Evolutionary conservation across 2,329 filamentous ascomycete genomes (phyloP), one percentile per base, ranked within the genome.

Genomic region (Epichloe hybrida): DNA sequence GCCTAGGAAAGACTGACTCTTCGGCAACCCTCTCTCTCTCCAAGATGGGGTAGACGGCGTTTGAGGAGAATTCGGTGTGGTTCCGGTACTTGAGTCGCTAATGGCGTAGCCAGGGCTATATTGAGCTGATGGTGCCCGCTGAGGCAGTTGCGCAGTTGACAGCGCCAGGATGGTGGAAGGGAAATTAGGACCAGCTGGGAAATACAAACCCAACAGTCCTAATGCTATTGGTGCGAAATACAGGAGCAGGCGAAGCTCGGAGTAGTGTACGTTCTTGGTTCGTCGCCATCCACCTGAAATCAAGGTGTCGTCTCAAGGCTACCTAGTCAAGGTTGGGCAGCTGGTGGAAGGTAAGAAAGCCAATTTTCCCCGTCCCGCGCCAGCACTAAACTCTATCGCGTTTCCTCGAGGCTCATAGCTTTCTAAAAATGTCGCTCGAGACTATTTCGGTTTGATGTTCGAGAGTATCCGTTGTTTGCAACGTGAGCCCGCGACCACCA

Each of bases 191-290:
- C 61, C 59, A 59, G 59, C 59, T 65, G 61, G 62, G 63, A 52
- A 49, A 59, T 48, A 50, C 58, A 53, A 60, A 61, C 66, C 64
- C 66, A 66, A 63, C 58, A 66, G 64, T 63, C 61, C 65, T 58
- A 40, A 56, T 35, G 46, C 42, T 51, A 47, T 54, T 50, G 45
- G 34, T 31, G 39, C 20, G 35, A 4, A 20, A n/a, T 27, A 17
- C 21, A 43, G 34, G 17, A 23, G 52, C 42, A 57, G 49, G 37
- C 52, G 21, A 44, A 39, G 35, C 20, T 7, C 12, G 11, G 42
- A 45, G 17, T 42, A 34, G 17, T 31, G 21, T 12, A 12, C 21
- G 6, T 13, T 44, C 34, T 39, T 20, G 17, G 41, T 27, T 13
- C 34, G 48, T 34, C 23, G 6, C 6, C 13, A 15, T 38, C 12